Base-by-base conservation (phyloP, 192 early-diverging fungal species). In the Coemansia sp. region DNA sequence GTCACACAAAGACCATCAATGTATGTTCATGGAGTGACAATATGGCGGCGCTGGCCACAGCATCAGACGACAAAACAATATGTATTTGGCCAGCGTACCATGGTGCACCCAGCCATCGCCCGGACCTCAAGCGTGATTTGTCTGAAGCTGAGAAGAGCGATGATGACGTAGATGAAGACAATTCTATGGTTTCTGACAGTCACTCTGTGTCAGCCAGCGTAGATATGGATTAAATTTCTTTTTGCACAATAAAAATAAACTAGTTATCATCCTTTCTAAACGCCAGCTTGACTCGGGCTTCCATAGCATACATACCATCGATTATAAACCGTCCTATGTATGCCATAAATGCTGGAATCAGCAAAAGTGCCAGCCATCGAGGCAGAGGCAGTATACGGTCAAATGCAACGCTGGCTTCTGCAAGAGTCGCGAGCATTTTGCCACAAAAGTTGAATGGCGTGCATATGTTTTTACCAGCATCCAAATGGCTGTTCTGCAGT, bases 401-500 rank as follows among this genome's bases (percentile, higher is more conserved):
- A 6, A 66, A n/a, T 0, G 42, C 48, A 47, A 48, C 53, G 52
- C 63, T 56, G n/a, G 53, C 52, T 10, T 77, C 73, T 8, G 73
- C 73, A 49, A 77, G 47, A 7, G 31, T 19, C 0, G 47, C 73
- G n/a, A 77, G 33, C 14, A 40, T 9, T 47, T 44, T 53, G 46
- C 73, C 73, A 31, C 73, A 77, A 14, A 65, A 16, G 14, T 77
- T 77, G 36, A 77, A 77, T 14, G 73, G 73, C 30, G 73, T 63
- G 28, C 73, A 77, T 30, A 61, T 53, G 42, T 31, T 47, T 44
- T 54, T 20, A 18, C 56, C 68, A 2, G 59, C 26, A 6, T 53
- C 41, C 10, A 30, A 33, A 7, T 55, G 47, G 16, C 13, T 12
- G 6, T 38, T 26, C 68, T 57, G 60, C 10, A 39, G 57, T 52